Conservation (phyloP, 805 yeast species). For the Wickerhamia fluorescens region DNA sequence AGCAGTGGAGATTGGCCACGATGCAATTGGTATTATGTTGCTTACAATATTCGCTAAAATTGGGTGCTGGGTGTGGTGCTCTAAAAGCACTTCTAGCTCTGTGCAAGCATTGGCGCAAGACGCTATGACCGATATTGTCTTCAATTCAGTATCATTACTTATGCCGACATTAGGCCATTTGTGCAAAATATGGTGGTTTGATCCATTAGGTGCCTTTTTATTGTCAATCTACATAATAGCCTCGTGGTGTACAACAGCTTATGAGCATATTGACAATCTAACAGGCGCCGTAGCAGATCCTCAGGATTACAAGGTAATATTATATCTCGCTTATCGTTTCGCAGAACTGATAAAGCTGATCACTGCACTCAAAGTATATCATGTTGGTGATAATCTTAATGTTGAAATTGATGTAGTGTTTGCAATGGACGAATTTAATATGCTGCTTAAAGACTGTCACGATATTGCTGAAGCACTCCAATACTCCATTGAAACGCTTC, state of each 20-base stretch:
- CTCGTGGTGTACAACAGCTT: conserved; percentile 59
- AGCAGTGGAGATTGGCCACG: conserved; percentile 40
- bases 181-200: conserved; percentile 61
- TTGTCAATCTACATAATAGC: conserved; percentile 55
- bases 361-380: conserved; percentile 64
- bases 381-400: conserved; percentile 68
- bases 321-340: conserved; percentile 63
- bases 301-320: conserved; percentile 55
- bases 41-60: conserved; percentile 55
- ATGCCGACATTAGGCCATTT: conserved; percentile 58
- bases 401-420: conserved; percentile 72
- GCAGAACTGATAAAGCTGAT: conserved; percentile 59
- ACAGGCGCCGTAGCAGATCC: conserved; percentile 67
- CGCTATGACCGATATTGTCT: conserved; percentile 70
- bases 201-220: conserved; percentile 63
- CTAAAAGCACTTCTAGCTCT: conserved; percentile 51
- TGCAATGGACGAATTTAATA: conserved; percentile 32
- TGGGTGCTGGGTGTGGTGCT: conserved; percentile 59
- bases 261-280: conserved; percentile 66
- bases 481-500: conserved; percentile 71
- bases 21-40: conserved; percentile 55
- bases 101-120: conserved; percentile 79
- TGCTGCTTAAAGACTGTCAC: conserved; percentile 60
- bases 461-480: conserved; percentile 79
- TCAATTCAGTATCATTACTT: conserved; percentile 62